Percentiles rank a stretch among this genome's conserved stretches.
Conservation (phyloP, 257 asterid species). For the Solanum microdontum region DNA sequence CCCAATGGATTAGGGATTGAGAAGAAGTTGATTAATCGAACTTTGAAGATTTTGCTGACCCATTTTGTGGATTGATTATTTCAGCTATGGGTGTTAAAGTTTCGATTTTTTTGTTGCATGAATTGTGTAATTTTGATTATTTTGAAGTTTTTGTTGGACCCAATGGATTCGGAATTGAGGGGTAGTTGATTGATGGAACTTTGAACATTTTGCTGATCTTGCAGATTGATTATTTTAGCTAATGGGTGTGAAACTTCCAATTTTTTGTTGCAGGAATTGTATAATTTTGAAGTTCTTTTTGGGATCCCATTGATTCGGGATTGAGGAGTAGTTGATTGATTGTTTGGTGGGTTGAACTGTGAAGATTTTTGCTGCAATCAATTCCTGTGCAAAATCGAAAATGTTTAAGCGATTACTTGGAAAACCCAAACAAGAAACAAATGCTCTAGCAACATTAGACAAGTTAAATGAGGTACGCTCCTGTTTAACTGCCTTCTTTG, state of each 20-base stretch:
- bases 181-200: background rate
- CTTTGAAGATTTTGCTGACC: too few species aligned
- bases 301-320: background rate
- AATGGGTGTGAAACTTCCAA: background rate
- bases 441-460: conserved; percentile 60
- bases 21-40: too few species aligned
- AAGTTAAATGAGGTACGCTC: conserved; percentile 58
- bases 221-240: background rate
- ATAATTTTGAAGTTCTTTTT: background rate
- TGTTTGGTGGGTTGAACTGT: background rate
- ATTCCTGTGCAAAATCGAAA: background rate
- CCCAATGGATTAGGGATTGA: too few species aligned
- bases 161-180: background rate
- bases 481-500: background rate
- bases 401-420: conserved; percentile 61
- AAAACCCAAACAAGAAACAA: conserved; percentile 55
- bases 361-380: background rate
- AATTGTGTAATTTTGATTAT: background rate
- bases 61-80: too few species aligned
- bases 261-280: background rate
- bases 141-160: background rate
- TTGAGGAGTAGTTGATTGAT: background rate
- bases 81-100: background rate
- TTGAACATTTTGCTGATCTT: background rate
- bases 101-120: background rate